Evolutionary conservation across 805 yeast genomes (phyloP).

Genomic region (Saturnispora sekii): DNA sequence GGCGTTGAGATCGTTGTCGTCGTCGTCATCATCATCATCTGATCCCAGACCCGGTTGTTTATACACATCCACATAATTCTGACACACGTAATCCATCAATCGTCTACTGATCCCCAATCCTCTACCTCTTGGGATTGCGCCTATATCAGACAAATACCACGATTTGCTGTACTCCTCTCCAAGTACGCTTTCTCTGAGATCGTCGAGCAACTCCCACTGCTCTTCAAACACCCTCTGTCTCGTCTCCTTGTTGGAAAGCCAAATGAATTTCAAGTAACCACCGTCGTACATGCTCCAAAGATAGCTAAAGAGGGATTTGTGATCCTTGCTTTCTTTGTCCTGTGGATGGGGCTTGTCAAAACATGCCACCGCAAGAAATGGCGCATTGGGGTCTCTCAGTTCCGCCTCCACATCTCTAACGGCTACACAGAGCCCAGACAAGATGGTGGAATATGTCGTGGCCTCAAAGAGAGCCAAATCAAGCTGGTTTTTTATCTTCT

Average conservation of each 20-base stretch:
- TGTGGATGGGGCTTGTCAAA: slow-evolving; percentile 30
- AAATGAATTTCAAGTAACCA: slow-evolving; percentile 26
- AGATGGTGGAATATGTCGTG: slow-evolving; percentile 40
- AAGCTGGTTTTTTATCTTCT: slow-evolving; percentile 30
- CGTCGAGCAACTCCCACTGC: slow-evolving; percentile 36
- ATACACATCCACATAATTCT: slow-evolving; percentile 6
- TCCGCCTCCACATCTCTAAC: slow-evolving; percentile 41
- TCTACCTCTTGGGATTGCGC: slow-evolving; percentile 46
- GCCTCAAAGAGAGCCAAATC: slow-evolving; percentile 45
- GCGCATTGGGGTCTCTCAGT: slow-evolving; percentile 29
- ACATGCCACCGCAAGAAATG: slow-evolving; percentile 45
- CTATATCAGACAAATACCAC: slow-evolving; percentile 53
- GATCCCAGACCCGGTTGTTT: slow-evolving; percentile 10
- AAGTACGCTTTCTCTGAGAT: slow-evolving; percentile 35
- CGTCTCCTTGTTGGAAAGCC: slow-evolving; percentile 33
- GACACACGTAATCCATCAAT: slow-evolving; percentile 27
- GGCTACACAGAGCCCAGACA: slow-evolving; percentile 41
- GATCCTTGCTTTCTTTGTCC: slow-evolving; percentile 10
- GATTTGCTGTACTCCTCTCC: slow-evolving; percentile 31
- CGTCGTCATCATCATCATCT: slow-evolving; percentile 14
- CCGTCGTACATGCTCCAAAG: slow-evolving; percentile 27
- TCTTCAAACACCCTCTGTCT: slow-evolving; percentile 42
- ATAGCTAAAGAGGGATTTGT: slow-evolving; percentile 25
- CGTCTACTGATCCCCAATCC: slow-evolving; percentile 50
- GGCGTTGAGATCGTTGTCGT: not conserved